Evolutionary conservation across 2,329 filamentous ascomycete genomes (phyloP), one percentile per base, ranked within the genome.

Genomic region (Stachybotrys echinatus): DNA sequence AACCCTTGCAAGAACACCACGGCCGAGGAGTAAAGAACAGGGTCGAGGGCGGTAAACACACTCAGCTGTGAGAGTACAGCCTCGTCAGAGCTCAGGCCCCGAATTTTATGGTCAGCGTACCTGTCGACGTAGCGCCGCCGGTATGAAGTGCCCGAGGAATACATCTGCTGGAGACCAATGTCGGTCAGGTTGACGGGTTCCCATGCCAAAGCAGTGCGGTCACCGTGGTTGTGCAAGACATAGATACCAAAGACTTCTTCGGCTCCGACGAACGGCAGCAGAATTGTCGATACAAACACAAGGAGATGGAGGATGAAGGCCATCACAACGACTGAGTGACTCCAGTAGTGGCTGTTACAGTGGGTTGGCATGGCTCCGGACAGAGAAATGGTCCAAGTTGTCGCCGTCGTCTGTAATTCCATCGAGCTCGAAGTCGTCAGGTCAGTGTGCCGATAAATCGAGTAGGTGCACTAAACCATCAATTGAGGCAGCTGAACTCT

Each of bases 221-320:
- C 92, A 51, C 92, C 92, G 72, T 96, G 92, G 43, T 92, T 87
- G 59, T 89, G 84, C 75, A 95, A 95, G 69, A 96, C 84, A 68
- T 92, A 94, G 43, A 86, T 84, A 48, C 90, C 91, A 17, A 95
- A 76, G 23, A 94, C 76, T 1, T 84, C 88, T 72, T 95, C 88
- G 19, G 71, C 71, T 54, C 58, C 43, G 66, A 61, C 44, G 52
- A 71, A 12, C 20, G 10, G 27, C 14, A 14, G 10, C 10, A 14
- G 10, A 14, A 34, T 34, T 3, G 27, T 34, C 27, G 27, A n/a
- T n/a, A n/a, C n/a, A n/a, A n/a, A n/a, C n/a, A n/a, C n/a, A n/a
- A n/a, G n/a, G n/a, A n/a, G n/a, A n/a, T n/a, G 10, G 27, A 34
- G 27, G 27, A 34, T 14, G 27, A 34, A 14, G 27, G 27, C 27